Conservation (phyloP, 1,284 basidiomycete species). For the Apiotrichum sp. region DNA sequence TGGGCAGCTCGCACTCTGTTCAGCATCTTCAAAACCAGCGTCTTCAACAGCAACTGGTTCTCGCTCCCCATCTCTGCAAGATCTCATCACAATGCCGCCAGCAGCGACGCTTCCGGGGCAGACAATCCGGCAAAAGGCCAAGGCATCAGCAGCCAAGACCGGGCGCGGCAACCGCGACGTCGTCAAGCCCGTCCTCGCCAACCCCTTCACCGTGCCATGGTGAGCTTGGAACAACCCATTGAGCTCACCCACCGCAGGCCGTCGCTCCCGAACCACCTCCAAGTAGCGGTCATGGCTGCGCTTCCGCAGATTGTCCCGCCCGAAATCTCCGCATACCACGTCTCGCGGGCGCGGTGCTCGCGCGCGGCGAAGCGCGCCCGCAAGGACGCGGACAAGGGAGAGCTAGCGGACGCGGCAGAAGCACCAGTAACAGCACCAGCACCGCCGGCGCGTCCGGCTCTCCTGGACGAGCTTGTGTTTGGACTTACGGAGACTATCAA, state of each 20-base stretch:
- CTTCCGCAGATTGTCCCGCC: conserved; percentile 29
- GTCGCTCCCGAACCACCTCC: conserved; percentile 35
- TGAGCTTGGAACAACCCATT: conserved; percentile 13
- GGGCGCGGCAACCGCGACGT: conserved; percentile 5
- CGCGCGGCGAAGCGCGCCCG: conserved; percentile 20
- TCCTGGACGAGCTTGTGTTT: conserved; percentile 55
- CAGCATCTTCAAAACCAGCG: not conserved
- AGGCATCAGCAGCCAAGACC: not conserved
- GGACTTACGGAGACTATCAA: conserved; percentile 79
- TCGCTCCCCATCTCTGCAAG: not conserved
- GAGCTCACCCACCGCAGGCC: conserved; percentile 27
- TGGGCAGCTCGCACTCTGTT: no score
- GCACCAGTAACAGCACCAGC: not conserved
- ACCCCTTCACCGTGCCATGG: conserved; percentile 38
- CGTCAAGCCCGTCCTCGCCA: conserved; percentile 25
- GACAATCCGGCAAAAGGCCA: conserved; percentile 16
- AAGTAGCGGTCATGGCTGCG: conserved; percentile 28
- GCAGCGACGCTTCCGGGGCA: conserved; percentile 11
- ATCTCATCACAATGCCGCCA: conserved; percentile 7
- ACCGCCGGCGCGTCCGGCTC: conserved; percentile 37
- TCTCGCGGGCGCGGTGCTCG: conserved; percentile 32
- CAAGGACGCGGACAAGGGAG: not conserved
- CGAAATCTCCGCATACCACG: conserved; percentile 35
- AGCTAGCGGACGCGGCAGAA: conserved; percentile 1
- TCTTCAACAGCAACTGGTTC: not conserved